Evolutionary conservation across 2,329 filamentous ascomycete species (phyloP).

Genomic region (Ophiocordyceps camponoti-leonardi): DNA sequence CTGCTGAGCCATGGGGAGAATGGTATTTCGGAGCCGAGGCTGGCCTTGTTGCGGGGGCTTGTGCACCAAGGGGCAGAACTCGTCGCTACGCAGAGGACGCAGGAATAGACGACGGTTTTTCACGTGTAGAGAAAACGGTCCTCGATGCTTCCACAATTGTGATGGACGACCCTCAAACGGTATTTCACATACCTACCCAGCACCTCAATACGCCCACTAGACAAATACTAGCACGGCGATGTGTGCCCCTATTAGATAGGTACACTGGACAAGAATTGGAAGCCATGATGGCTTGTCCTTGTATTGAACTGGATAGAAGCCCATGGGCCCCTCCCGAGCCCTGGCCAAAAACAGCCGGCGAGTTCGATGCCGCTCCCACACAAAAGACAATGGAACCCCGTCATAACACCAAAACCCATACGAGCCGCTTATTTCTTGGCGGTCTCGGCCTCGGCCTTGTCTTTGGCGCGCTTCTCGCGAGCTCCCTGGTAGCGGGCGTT

Average conservation of each 20-base stretch:
- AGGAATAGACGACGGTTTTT: background rate
- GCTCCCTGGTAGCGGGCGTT: conserved; percentile 67
- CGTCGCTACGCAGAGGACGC: conserved; percentile 10
- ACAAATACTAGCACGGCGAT: no score
- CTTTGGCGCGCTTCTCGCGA: conserved; percentile 85
- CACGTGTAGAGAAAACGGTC: background rate
- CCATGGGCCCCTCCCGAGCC: background rate
- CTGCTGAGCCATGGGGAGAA: conserved; percentile 27
- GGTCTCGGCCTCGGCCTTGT: conserved; percentile 67
- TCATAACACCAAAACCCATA: conserved; percentile 24
- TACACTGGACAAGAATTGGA: conserved; percentile 13
- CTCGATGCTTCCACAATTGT: background rate
- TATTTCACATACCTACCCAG: no score
- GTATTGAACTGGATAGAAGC: background rate
- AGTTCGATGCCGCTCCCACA: conserved; percentile 16
- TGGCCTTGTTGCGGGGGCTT: conserved; percentile 26
- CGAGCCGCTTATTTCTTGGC: conserved; percentile 65
- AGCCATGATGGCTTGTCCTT: no score
- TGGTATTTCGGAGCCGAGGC: conserved; percentile 21
- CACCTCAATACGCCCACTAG: no score
- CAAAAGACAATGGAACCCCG: conserved; percentile 13
- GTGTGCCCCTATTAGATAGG: no score
- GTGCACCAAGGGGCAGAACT: conserved; percentile 31
- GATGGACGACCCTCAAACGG: no score
- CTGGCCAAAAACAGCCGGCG: background rate